Evolutionary conservation across 106 monocot species (phyloP), one percentile per base, ranked within the genome.

Genomic region (Dendrobium nobile): DNA sequence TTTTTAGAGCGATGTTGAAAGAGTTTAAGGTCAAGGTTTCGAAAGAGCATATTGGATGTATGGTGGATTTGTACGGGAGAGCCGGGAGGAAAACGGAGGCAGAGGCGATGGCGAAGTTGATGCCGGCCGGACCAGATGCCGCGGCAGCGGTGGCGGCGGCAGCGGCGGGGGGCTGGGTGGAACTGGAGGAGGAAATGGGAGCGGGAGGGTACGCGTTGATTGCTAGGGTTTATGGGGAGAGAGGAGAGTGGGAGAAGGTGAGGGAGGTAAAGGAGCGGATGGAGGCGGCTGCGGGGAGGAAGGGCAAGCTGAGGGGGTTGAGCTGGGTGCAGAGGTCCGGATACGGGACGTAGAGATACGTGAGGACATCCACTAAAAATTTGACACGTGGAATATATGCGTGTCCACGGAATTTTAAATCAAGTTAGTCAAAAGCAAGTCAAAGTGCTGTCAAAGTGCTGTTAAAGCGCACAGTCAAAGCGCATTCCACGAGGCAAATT

Each of bases 191-290:
- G n/a, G 76, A 74, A 78, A 75, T 78, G 81, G 48, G 41, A 41
- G 8, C 72, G 2, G 68, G 43, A 44, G 51, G 54, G 75, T 80
- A 73, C 18, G 45, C 77, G 41, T 77, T 77, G 83, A 75, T 55
- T 81, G 59, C 77, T 77, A 84, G 77, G 80, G 81, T 61, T 22
- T 74, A 54, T 37, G 87, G 72, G 15, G 87, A 84, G 55, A 73
- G 70, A 31, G 84, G 78, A 31, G 74, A 74, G 41, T 84, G 84
- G 87, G 77, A 40, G 27, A 83, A 68, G 22, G 77, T 84, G 61
- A 73, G 76, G 45, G 81, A 84, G 80, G 13, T 87, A 68, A 80
- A 81, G 80, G 45, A 51, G 77, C 58, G n/a, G 82, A 86, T 78
- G 82, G 82, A 79, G 31, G 61, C 27, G 26, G 51, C 51, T 51